Evolutionary conservation across 2,329 filamentous ascomycete species (phyloP), one percentile per base, ranked within the genome.

Genomic region (Ophiostoma triangulosporum): DNA sequence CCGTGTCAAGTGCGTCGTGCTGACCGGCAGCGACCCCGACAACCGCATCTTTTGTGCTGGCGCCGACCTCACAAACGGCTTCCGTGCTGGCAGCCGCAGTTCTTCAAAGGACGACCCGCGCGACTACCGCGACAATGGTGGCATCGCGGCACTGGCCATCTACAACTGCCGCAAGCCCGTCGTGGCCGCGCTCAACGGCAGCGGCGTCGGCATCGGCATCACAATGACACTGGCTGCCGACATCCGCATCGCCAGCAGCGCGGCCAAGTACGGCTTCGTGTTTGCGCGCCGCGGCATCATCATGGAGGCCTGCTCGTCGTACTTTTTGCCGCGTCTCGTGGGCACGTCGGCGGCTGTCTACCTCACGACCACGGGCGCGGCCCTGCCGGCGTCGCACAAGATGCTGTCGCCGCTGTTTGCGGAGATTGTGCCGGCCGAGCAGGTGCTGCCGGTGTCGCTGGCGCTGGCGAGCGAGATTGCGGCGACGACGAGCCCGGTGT

Each of bases 261-360:
- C 69, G 11, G 81, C 83, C 2, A 84, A 84, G 62, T 76, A 88
- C 57, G 85, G 84, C 51, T 86, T 88, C 63, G 83, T 88, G 17
- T 90, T 89, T 65, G 73, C 76, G 24, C 76, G 83, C 26, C 74
- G 84, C 43, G 85, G 84, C 1, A 73, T 89, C 61, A 73, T 80
- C 56, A 83, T 86, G 77, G 86, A 90, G 66, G 84, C 82, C 0
- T 83, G 78, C 62, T 80, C 75, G 50, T 82, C 78, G 8, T 89
- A 77, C 66, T 89, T 86, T 70, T 71, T 89, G 33, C 84, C 85
- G 2, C 75, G 82, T 0, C 70, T 88, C 26, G 74, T 88, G 56
- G 85, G 86, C 54, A 70, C 75, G 53, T 75, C 75, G 14, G 74
- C 76, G 58, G 83, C 84, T 0, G 68, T 83, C 64, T 77, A 83